phyloP scores from a whole-genome alignment of 108 stramenopile species.

The Nannochloropsis oceanica region DNA sequence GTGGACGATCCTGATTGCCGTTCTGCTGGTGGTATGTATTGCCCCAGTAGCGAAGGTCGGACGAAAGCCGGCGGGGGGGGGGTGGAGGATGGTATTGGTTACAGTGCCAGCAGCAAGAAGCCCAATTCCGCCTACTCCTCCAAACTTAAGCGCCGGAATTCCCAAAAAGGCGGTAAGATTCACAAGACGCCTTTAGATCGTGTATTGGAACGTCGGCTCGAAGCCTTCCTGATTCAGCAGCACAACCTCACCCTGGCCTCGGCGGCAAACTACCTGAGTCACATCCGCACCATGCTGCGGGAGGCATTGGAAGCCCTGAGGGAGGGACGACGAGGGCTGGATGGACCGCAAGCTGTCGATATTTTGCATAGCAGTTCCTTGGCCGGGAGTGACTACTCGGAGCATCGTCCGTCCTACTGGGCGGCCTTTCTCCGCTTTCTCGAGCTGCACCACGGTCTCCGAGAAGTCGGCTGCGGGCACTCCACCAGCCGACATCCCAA shows the following conservation, averaged over 20 bases:
- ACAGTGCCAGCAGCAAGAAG: background rate
- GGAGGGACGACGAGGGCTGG: background rate
- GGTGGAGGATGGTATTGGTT: background rate
- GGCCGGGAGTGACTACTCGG: background rate
- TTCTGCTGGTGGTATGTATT: background rate
- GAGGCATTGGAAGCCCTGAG: background rate
- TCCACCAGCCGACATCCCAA: background rate
- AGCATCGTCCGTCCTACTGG: background rate
- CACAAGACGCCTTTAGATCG: background rate
- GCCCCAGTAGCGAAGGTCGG: background rate
- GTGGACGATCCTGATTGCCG: background rate
- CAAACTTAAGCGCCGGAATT: background rate
- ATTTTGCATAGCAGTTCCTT: background rate
- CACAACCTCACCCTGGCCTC: background rate
- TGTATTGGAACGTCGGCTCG: background rate
- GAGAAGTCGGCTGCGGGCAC: background rate
- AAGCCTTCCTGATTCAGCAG: background rate
- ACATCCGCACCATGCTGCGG: background rate
- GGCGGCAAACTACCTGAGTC: background rate
- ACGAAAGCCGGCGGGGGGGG: too few relatives aligned
- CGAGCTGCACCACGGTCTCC: background rate
- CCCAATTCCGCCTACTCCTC: background rate
- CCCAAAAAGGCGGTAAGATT: background rate
- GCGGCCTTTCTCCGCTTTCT: background rate
- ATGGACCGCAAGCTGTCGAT: background rate